Base-by-base conservation (phyloP, 345 rosid species). In the Tarenaya hassleriana region DNA sequence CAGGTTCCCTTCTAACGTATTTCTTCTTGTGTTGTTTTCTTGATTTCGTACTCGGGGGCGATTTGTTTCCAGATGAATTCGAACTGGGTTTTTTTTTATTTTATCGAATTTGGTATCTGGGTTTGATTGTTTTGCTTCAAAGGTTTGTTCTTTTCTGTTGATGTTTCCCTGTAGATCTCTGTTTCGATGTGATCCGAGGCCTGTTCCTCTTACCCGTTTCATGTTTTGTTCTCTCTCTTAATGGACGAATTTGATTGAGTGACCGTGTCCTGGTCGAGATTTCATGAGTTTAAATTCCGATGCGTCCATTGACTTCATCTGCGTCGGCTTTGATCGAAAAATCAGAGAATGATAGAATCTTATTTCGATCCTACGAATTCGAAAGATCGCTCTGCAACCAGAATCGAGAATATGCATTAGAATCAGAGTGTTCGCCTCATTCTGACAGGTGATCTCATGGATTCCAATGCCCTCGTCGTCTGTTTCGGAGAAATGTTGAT, bases 401-500 rank as follows among this genome's bases (percentile, higher is more conserved):
- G 11, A 37, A 13, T 37, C 15, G 3, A 37, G 41, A 37, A 37
- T 37, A 2, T 10, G 3, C 11, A 37, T 37, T 2, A 10, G 3
- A 8, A 37, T 13, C 4, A 13, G n/a, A 10, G 8, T 37, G 3
- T 37, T 37, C 8, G 8, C 8, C 3, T 37, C 41, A 37, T 37
- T n/a, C 21, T 33, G 15, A 45, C 49, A 70, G 82, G 76, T 43
- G 67, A 60, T 62, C 60, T 59, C 54, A 49, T 24, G 11, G 64
- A 40, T 16, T 31, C 50, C 16, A 64, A 60, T 16, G 67, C 67
- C 5, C 77, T 77, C 11, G 94, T 94, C 37, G 83, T 94, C 15
- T 86, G 92, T 59, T 94, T 88, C 40, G 99, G 99, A 41, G 99
- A 94, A 55, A 77, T 88, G 91, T 70, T 94, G 75, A 94, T 94